Base-by-base conservation (phyloP, 768 basidiomycete genomes). In the Cystobasidium onofrii region DNA sequence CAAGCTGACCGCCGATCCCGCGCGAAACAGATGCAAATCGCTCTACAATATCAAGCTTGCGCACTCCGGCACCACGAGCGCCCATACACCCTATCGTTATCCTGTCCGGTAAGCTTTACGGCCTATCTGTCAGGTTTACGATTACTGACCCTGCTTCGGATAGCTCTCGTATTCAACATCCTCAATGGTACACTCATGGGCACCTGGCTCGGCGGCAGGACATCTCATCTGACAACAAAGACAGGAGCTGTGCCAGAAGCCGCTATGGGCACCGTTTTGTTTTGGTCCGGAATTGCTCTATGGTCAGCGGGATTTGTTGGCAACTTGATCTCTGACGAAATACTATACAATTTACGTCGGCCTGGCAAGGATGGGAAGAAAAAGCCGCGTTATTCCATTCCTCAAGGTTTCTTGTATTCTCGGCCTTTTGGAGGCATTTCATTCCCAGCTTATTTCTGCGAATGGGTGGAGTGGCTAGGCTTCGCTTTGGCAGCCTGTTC, bases 381-480 rank as follows among this genome's bases (percentile, higher is more conserved):
- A 73, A 64, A 81, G 79, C 79, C 77, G 44, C 69, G 41, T 20
- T 71, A 83, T 60, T 76, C 79, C 43, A 81, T 83, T 71, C 79
- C 78, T 0, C 63, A 64, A 13, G 87, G 88, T 2, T 88, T 93
- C 74, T 92, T 95, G 0, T 85, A 88, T 64, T 91, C 90, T 0
- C 85, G 86, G 25, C 82, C 95, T 20, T 96, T 89, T 84, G 78
- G 80, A 52, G 88, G 86, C 78, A 83, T 97, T 77, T 91, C 92
- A 6, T 95, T 88, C 82, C 95, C 95, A 12, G 92, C 96, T 81
- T 98, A 97, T 82, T 82, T 92, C 23, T 92, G 89, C 81, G 95
- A 97, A 80, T 98, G 95, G 95, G 73, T 89, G 70, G 95, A 98
- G 81, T 98, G 94, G 93, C 76, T 87, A 12, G 92, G 90, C 9